Base-by-base conservation (phyloP, 1,139 yeast genomes). In the Groenewaldozyma auringiensis region DNA sequence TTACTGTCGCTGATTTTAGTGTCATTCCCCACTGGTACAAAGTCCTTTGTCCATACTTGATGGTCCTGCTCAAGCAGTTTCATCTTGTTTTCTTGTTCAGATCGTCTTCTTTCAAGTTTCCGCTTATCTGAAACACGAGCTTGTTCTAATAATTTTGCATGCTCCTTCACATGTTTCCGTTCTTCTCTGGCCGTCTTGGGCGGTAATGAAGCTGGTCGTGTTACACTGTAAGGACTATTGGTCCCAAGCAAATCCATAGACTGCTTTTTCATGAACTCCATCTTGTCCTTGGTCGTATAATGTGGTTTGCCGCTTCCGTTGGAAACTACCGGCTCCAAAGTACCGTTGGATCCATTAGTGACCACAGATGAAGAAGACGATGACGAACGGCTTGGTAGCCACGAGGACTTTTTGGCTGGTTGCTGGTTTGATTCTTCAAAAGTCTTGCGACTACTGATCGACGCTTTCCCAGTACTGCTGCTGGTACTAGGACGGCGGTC, bases 171-270 rank as follows among this genome's bases (percentile, higher is more conserved):
- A 58, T 83, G 92, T 50, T 72, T 74, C 39, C 61, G 50, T 39
- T 75, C 75, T 55, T 83, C 89, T 21, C 65, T 63, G 11, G 65
- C 59, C 20, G 75, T 64, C 60, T 83, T 83, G 27, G 88, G 87
- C 1, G 92, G 89, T 37, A 83, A 63, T 69, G 80, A 76, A 0
- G 74, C 64, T 14, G 85, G 89, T 42, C 92, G 67, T 0, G 88
- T 81, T 20, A 35, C 31, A 33, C 43, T 25, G 40, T 34, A 27
- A 39, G 36, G 9, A 27, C 39, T 16, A 27, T 31, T 25, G 42
- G 33, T 11, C 4, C 32, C 32, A n/a, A 38, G 22, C 36, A 25
- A 18, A 11, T 40, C 42, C 42, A 11, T 14, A 13, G 42, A 40
- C 9, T 18, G 20, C 16, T 16, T 25, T 25, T 18, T 25, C 16